Percentiles rank a stretch among this genome's conserved stretches.
These are phyloP conservation scores for Erysiphe pulchra DNA, from an alignment of 2,329 filamentous ascomycete genomes.

Conservation along the genomic window DNA sequence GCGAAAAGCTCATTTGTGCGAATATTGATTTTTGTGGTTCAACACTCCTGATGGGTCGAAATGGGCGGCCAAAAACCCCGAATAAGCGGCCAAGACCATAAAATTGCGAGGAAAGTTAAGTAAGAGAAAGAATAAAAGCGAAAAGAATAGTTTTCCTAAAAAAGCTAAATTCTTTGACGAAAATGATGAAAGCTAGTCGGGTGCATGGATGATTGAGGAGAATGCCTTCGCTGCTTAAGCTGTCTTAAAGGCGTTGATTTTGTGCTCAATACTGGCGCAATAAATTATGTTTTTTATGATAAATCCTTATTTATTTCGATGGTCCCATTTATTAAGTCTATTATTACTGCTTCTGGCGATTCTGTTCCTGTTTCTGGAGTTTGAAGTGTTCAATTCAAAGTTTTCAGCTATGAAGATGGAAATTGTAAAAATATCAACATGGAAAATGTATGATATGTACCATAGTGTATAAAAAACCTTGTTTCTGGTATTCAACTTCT, in stretches of 20 bases:
- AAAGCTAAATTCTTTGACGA: not conserved
- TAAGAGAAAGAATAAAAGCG: no score
- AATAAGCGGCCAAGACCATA: not conserved
- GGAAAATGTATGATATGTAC: slow-evolving; percentile 1
- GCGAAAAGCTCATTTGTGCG: not conserved
- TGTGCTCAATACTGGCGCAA: not conserved
- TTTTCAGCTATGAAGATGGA: not conserved
- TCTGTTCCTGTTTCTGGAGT: not conserved
- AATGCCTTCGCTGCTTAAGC: not conserved
- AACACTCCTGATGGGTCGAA: not conserved
- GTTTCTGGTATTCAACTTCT: not conserved
- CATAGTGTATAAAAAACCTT: not conserved
- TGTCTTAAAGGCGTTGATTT: not conserved
- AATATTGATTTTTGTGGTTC: not conserved
- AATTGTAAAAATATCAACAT: not conserved
- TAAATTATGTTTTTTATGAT: not conserved
- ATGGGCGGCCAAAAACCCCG: not conserved
- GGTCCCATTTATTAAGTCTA: not conserved
- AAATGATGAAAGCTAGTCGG: not conserved
- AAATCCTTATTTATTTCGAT: not conserved
- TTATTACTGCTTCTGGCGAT: not conserved
- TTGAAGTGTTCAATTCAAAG: not conserved
- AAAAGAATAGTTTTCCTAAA: no score
- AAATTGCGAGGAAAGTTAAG: not conserved
- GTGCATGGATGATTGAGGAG: not conserved